Evolutionary conservation across 1,284 basidiomycete genomes (phyloP).

Genomic region (Wallemia ichthyophaga): DNA sequence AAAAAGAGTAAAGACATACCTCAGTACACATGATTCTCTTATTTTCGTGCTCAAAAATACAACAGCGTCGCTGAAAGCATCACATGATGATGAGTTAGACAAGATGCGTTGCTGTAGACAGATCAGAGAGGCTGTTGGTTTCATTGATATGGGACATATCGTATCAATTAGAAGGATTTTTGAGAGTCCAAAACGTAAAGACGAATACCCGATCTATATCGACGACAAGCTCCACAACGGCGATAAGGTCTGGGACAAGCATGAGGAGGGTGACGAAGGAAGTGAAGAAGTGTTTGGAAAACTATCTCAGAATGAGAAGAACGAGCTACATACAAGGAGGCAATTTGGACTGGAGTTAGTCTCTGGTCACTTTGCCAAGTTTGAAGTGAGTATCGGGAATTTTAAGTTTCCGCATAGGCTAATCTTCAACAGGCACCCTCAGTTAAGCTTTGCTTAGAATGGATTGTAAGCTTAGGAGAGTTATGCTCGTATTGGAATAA

Average conservation of each 20-base stretch:
- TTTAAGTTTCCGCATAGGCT: neutral
- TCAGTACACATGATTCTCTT: neutral
- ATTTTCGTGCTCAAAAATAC: neutral
- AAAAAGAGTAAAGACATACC: neutral
- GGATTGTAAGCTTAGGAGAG: neutral
- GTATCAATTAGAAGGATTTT: neutral
- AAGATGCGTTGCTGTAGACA: neutral
- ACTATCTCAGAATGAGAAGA: neutral
- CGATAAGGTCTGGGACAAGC: neutral
- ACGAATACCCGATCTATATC: neutral
- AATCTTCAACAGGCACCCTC: neutral
- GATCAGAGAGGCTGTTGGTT: neutral
- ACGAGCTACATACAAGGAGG: neutral
- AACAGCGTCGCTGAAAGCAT: neutral
- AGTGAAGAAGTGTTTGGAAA: neutral
- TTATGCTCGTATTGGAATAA: neutral
- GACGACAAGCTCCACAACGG: neutral
- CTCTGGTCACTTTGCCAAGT: neutral
- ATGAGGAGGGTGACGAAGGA: neutral
- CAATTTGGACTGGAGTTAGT: neutral
- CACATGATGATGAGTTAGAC: neutral
- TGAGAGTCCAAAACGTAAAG: neutral
- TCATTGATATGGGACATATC: neutral
- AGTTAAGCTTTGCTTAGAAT: neutral
- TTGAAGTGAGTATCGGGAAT: neutral